These are phyloP conservation scores for Yarrowia phangngaensis DNA, from an alignment of 805 yeast genomes.

Conservation along the genomic window DNA sequence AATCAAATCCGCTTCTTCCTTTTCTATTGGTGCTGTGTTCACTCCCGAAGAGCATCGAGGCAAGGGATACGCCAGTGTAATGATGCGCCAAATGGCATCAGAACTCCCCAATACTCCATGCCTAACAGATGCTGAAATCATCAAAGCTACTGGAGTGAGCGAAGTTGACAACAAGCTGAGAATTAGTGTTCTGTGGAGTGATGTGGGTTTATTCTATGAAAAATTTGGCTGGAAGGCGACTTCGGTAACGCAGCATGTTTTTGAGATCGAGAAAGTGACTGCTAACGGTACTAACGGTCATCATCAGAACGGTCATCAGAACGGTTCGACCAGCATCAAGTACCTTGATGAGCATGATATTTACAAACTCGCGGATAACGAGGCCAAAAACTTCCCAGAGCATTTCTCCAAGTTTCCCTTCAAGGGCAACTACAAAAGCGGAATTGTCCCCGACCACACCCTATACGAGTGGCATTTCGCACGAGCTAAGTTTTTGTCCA, in stretches of 20 bases:
- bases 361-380: not conserved
- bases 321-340: too few species aligned
- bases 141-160: slow-evolving; percentile 23
- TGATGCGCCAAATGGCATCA: slow-evolving; percentile 15
- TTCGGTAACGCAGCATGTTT: slow-evolving; percentile 28
- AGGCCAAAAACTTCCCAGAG: not conserved
- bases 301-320: too few species aligned
- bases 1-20: slow-evolving; percentile 30
- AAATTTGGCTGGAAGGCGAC: slow-evolving; percentile 48
- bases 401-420: slow-evolving; percentile 15
- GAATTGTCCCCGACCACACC: slow-evolving; percentile 29
- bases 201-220: slow-evolving; percentile 63
- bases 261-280: not conserved
- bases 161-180: slow-evolving; percentile 32
- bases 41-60: slow-evolving; percentile 49
- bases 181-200: slow-evolving; percentile 60
- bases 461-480: slow-evolving; percentile 30
- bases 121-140: slow-evolving; percentile 8
- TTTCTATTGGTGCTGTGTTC: slow-evolving; percentile 55
- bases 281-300: slow-evolving; percentile 9
- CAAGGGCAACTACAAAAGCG: slow-evolving; percentile 31
- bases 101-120: slow-evolving; percentile 9
- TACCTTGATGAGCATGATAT: slow-evolving; percentile 2
- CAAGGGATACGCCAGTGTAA: slow-evolving; percentile 49
- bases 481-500: slow-evolving; percentile 33